Percentiles rank a stretch among this genome's conserved stretches.
Conservation (phyloP, 2,329 filamentous ascomycete genomes). For the Cordyceps militaris region DNA sequence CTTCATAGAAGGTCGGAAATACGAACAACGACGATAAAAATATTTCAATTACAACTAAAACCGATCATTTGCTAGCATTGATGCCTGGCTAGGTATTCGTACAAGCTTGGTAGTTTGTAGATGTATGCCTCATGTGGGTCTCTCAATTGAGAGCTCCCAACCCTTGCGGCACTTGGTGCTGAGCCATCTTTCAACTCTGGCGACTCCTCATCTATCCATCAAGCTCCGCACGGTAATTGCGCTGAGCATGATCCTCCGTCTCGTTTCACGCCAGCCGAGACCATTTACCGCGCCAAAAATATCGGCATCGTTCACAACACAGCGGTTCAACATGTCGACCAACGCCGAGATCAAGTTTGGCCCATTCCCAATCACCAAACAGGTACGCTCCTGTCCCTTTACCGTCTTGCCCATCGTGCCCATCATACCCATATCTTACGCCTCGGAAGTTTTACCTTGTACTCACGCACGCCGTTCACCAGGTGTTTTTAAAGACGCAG, state of each 20-base stretch:
- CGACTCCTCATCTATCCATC: background rate
- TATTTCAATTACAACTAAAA: background rate
- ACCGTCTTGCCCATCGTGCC: background rate
- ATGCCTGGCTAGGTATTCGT: too few species aligned
- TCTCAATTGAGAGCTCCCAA: background rate
- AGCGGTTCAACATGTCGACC: constrained; percentile 21
- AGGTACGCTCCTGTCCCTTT: constrained; percentile 41
- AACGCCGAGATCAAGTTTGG: constrained; percentile 56
- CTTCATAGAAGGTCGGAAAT: background rate
- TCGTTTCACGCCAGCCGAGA: background rate
- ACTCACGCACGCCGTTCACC: background rate
- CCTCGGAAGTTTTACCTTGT: background rate
- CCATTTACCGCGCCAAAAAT: background rate
- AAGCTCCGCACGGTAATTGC: background rate
- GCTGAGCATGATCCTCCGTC: background rate
- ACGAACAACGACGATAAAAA: too few species aligned
- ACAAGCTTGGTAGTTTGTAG: too few species aligned
- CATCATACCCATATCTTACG: too few species aligned
- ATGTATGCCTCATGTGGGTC: too few species aligned
- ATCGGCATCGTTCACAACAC: constrained; percentile 16
- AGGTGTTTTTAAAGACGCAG: constrained; percentile 83
- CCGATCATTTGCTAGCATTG: background rate
- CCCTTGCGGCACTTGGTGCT: background rate
- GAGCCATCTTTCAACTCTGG: background rate
- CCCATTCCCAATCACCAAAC: constrained; percentile 66